A percentile compares a stretch with the other conserved stretches of the same genome.
These are phyloP conservation scores for Leccinum ochraceum DNA, from an alignment of 768 basidiomycete genomes.

Conservation along the genomic window DNA sequence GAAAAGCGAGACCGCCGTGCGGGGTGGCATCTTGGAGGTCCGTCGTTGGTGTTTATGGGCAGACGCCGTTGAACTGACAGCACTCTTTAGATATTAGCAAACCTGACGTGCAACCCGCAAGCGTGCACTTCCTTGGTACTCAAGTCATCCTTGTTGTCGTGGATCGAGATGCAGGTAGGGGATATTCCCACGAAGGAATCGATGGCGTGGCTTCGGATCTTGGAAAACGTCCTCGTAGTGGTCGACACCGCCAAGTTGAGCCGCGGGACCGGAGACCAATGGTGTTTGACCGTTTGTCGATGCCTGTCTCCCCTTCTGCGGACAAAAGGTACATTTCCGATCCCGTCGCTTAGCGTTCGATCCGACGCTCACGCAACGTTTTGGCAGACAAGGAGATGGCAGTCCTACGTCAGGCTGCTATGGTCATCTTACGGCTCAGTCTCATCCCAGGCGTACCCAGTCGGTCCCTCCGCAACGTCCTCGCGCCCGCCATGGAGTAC, in stretches of 20 bases:
- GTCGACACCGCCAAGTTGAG: constrained; percentile 54
- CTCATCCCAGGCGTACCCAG: constrained; percentile 32
- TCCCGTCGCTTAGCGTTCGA: not conserved
- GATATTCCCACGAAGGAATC: constrained; percentile 36
- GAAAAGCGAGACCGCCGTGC: constrained; percentile 48
- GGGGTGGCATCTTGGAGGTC: constrained; percentile 69
- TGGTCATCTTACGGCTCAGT: constrained; percentile 39
- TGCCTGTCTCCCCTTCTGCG: constrained; percentile 40
- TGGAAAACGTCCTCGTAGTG: constrained; percentile 61
- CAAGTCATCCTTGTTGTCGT: constrained; percentile 67
- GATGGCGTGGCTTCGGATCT: constrained; percentile 62
- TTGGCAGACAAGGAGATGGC: constrained; percentile 21
- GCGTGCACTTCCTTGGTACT: constrained; percentile 72
- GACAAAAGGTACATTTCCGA: constrained; percentile 13
- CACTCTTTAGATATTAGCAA: constrained; percentile 63
- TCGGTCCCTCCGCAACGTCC: constrained; percentile 31
- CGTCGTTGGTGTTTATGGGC: constrained; percentile 16
- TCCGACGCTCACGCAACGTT: not conserved
- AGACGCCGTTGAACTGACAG: not conserved
- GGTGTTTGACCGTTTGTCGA: constrained; percentile 56
- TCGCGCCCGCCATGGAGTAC: constrained; percentile 30
- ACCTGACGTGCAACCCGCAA: constrained; percentile 66
- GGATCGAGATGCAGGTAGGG: constrained; percentile 77
- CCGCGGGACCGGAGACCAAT: constrained; percentile 55
- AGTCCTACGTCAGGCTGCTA: constrained; percentile 27